These are phyloP conservation scores for Pythium grandisporangium DNA, from an alignment of 352 stramenopile species.

Conservation along the genomic window DNA sequence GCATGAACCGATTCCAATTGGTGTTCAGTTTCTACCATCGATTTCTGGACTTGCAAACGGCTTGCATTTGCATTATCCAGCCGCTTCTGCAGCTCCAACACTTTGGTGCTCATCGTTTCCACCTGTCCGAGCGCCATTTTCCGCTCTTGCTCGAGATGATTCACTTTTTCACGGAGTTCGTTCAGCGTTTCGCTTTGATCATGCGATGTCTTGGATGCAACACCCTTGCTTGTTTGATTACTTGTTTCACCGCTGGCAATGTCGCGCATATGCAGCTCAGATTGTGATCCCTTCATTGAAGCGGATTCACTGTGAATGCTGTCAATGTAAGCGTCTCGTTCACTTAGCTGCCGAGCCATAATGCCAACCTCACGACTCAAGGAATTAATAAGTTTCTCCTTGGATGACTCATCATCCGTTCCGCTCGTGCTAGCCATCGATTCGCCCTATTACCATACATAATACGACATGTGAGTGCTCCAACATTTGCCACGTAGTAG, in stretches of 20 bases:
- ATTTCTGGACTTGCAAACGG: slow-evolving; percentile 25
- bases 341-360: slow-evolving; percentile 40
- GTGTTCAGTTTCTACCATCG: slow-evolving; percentile 37
- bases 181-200: not conserved
- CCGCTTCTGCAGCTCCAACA: slow-evolving; percentile 31
- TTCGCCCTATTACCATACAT: no score
- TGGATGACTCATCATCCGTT: not conserved
- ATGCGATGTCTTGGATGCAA: slow-evolving; percentile 4
- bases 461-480: no score
- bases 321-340: slow-evolving; percentile 47
- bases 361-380: slow-evolving; percentile 47
- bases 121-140: slow-evolving; percentile 14
- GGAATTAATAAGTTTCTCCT: slow-evolving; percentile 38
- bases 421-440: no score
- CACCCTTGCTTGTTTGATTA: slow-evolving; percentile 2
- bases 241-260: no score
- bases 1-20: slow-evolving; percentile 39
- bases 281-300: slow-evolving; percentile 25
- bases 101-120: slow-evolving; percentile 8
- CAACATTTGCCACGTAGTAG: no score
- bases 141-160: slow-evolving; percentile 19
- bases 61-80: slow-evolving; percentile 33
- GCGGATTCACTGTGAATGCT: slow-evolving; percentile 44
- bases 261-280: slow-evolving; percentile 30
- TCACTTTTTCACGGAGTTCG: slow-evolving; percentile 22